A percentile compares a stretch with the other conserved stretches of the same genome.
These are phyloP conservation scores for Thalassiosira tumida DNA, from an alignment of 352 stramenopile genomes.

Conservation along the genomic window DNA sequence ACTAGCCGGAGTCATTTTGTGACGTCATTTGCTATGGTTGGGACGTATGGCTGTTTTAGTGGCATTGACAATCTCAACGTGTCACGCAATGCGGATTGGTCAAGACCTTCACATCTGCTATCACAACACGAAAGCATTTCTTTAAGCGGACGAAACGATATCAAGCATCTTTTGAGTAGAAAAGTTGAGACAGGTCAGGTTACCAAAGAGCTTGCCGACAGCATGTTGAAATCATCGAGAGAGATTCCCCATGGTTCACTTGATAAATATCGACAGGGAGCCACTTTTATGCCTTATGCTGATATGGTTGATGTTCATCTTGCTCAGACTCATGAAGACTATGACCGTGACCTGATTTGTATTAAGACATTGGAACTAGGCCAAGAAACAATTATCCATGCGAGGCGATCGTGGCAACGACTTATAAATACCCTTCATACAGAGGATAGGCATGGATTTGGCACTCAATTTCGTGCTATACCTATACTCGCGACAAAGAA, in stretches of 20 bases:
- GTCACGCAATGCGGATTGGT: background rate
- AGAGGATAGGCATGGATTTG: constrained; percentile 17
- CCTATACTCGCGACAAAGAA: background rate
- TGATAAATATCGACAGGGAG: constrained; percentile 9
- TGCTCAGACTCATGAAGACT: background rate
- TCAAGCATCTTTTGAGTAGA: background rate
- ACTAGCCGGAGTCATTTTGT: constrained; percentile 17
- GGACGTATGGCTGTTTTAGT: constrained; percentile 23
- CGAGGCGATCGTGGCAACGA: background rate
- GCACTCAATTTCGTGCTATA: constrained; percentile 3
- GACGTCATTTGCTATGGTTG: constrained; percentile 3
- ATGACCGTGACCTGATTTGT: constrained; percentile 8
- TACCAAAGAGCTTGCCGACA: background rate
- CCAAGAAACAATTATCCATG: no score
- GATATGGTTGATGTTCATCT: constrained; percentile 30
- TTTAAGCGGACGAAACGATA: background rate
- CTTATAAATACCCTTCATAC: constrained; percentile 3
- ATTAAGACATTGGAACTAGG: no score
- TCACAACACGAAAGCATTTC: background rate
- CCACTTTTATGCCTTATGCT: constrained; percentile 31
- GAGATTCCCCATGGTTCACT: no score
- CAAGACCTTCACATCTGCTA: background rate
- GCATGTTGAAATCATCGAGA: no score
- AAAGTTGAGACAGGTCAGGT: constrained; percentile 31
- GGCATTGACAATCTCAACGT: background rate